phyloP scores from a whole-genome alignment of 2,329 filamentous ascomycete genomes.

The Cryphonectria parasitica region DNA sequence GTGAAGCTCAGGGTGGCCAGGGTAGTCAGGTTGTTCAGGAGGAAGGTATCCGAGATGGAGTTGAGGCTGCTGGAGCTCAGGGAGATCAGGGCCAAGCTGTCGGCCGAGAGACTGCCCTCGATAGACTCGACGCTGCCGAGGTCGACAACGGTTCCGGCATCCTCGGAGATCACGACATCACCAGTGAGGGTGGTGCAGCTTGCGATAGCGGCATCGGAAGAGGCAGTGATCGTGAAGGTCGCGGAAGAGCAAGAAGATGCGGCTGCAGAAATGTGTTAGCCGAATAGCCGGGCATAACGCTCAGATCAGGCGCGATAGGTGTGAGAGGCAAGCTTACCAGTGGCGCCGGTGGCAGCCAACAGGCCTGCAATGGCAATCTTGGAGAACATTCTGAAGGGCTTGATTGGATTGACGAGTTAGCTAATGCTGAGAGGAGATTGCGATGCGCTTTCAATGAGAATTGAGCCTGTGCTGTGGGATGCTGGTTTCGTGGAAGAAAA shows the following conservation, averaged over 20 bases:
- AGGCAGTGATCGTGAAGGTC: slow-evolving; percentile 63
- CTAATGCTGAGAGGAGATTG: slow-evolving; percentile 1
- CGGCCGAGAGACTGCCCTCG: slow-evolving; percentile 59
- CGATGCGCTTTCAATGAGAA: background rate
- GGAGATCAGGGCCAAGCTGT: slow-evolving; percentile 64
- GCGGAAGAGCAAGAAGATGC: slow-evolving; percentile 42
- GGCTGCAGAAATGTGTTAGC: slow-evolving; percentile 36
- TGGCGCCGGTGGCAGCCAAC: slow-evolving; percentile 43
- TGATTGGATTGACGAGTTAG: slow-evolving; percentile 30
- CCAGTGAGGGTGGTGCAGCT: slow-evolving; percentile 72
- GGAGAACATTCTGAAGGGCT: slow-evolving; percentile 47
- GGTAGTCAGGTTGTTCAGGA: slow-evolving; percentile 68
- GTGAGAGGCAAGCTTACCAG: slow-evolving; percentile 40
- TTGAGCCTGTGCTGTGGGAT: background rate
- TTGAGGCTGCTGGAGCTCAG: slow-evolving; percentile 65
- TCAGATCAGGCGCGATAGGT: background rate
- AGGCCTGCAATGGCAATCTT: slow-evolving; percentile 48
- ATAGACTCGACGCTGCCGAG: slow-evolving; percentile 65
- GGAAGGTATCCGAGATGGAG: slow-evolving; percentile 71
- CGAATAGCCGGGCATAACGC: background rate
- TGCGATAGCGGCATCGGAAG: slow-evolving; percentile 62
- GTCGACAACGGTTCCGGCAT: slow-evolving; percentile 59
- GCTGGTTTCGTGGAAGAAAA: background rate
- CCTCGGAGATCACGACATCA: slow-evolving; percentile 65
- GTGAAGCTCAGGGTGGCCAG: slow-evolving; percentile 71